Evolutionary conservation across 2,329 filamentous ascomycete species (phyloP), one percentile per base, ranked within the genome.

Genomic region (Verticillium zaregamsianum): DNA sequence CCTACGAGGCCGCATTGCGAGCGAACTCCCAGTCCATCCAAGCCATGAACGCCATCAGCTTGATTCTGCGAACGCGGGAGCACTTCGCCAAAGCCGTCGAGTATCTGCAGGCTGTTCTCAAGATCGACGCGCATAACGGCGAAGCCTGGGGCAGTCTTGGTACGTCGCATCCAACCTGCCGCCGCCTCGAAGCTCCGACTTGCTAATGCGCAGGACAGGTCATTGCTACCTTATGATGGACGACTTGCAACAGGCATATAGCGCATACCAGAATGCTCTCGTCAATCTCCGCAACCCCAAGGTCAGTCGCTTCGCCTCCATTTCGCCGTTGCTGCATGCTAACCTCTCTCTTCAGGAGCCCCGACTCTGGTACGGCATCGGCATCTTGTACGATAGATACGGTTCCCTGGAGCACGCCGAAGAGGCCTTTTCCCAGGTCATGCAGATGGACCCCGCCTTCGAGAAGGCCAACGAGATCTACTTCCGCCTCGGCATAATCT

Each of bases 381-480:
- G 95, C 45, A 99, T 99, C 55, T 80, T 99, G 1, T 99, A 99
- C 68, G 95, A 99, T 74, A 85, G 95, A 59, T 99, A 98, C 72
- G 95, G 95, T 7, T 97, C 93, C 32, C 85, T 97, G 56, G 95
- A 99, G 70, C 96, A 98, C 74, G 95, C 95, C 67, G 95, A 98
- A 75, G 95, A 98, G 74, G 95, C 95, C 5, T 98, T 98, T 73
- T 97, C 94, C 2, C 92, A 98, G 72, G 95, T 99, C 65, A 98
- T 99, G 95, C 90, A 92, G 68, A 98, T 99, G 90, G 90, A 97
- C 70, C 95, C 94, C 5, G 90, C 93, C 69, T 98, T 98, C 68
- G 95, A 99, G 72, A 99, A 99, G 83, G 93, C 94, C 62, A 98
- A 98, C 71, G 95, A 99, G 75, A 98, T 99, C 60, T 99, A 98